Evolutionary conservation across 1,139 yeast species (phyloP), one percentile per base, ranked within the genome.

Genomic region (Suhomyces chickasaworum): DNA sequence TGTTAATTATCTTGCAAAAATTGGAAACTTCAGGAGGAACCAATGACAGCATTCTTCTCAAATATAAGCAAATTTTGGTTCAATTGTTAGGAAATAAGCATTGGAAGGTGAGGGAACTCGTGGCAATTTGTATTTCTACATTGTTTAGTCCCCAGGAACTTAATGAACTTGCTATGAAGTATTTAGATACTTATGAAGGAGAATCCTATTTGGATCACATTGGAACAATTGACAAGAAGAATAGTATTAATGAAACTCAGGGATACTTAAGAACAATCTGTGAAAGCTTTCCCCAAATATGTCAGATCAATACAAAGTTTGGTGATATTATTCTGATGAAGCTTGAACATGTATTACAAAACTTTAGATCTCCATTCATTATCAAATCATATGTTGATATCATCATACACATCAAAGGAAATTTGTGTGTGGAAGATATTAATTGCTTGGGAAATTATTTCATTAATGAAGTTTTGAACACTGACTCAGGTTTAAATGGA

Each of bases 51-150:
- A 33, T 44, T 3, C 44, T 51, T 39, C 36, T 12, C n/a, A 46
- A 45, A 13, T 54, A 53, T 31, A 54, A 50, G 35, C 10, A 35
- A 1, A 35, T 45, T 2, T 31, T 55, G 13, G 10, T 48, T 9
- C n/a, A 44, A 13, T 50, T 50, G n/a, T 48, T 62, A 18, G 45
- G 46, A 16, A 57, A 81, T 52, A 68, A 66, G 39, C 71, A 76
- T 46, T 91, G 97, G 97, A 89, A 89, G 56, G 77, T 91, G 2
- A 76, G 99, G 50, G 96, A 90, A 60, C 79, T 88, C 78, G 85
- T 95, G 0, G 89, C 97, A 0, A 73, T 85, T 59, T 80, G 90
- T 3, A 59, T 89, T 1, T 79, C 85, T 0, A 68, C 84, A 0
- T 65, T 86, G 48, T 63, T 75, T 2, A 61, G 66, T 8, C 62